These are phyloP conservation scores for Phytophthora idaei DNA, from an alignment of 352 stramenopile species.

Conservation along the genomic window DNA sequence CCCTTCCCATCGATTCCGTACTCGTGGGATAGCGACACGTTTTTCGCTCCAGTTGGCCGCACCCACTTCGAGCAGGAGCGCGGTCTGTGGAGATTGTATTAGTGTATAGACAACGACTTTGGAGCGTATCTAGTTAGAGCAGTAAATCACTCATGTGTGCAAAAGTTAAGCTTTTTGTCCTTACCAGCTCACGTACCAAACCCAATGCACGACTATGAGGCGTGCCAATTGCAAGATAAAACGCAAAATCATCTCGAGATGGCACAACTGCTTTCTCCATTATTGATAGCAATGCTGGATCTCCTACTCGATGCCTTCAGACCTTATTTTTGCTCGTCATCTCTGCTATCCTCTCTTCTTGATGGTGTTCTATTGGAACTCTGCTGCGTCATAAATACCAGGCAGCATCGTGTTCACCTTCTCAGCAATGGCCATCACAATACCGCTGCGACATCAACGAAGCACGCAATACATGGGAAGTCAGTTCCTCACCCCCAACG, in stretches of 20 bases:
- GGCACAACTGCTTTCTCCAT: not conserved
- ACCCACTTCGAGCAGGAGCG: constrained; percentile 32
- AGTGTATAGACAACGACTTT: constrained; percentile 18
- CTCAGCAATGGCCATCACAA: constrained; percentile 97
- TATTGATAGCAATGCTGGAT: not conserved
- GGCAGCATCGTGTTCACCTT: constrained; percentile 97
- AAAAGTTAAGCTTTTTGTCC: not conserved
- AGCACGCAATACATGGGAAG: constrained; percentile 5
- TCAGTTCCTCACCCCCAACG: not conserved
- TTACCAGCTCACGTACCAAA: not conserved
- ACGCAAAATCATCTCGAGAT: not conserved
- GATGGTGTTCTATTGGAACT: constrained; percentile 89
- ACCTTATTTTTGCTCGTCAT: not conserved
- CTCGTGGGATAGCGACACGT: constrained; percentile 35
- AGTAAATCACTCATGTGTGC: not conserved
- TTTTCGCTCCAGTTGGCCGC: constrained; percentile 30
- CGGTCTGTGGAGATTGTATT: constrained; percentile 29
- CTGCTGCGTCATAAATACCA: constrained; percentile 95
- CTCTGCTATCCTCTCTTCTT: constrained; percentile 2
- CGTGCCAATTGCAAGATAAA: not conserved
- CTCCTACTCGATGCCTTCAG: not conserved
- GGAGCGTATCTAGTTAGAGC: constrained; percentile 6
- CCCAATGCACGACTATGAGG: not conserved
- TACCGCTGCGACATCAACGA: constrained; percentile 70
- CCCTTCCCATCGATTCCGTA: constrained; percentile 29